Conservation (phyloP, 2,329 filamentous ascomycete genomes). For the Botrytis galanthina region DNA sequence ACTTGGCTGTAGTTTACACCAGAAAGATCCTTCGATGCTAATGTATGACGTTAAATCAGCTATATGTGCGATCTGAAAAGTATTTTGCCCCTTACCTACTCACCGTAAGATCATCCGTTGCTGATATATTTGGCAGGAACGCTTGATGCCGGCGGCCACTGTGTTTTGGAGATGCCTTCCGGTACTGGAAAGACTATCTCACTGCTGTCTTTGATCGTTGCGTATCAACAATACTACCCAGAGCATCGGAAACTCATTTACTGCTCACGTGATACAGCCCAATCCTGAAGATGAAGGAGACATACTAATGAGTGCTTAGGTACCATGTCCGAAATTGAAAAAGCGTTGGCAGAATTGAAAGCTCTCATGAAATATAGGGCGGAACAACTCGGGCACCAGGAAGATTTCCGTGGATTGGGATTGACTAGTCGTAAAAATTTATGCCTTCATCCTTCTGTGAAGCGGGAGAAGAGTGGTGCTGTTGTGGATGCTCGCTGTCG, state of each 20-base stretch:
- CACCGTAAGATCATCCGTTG: constrained; percentile 10
- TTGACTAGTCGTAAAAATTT: constrained; percentile 96
- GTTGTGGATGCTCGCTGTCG: constrained; percentile 95
- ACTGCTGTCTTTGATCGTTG: constrained; percentile 88
- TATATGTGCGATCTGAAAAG: constrained; percentile 85
- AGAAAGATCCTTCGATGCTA: constrained; percentile 16
- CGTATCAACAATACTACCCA: constrained; percentile 91
- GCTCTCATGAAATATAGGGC: constrained; percentile 92
- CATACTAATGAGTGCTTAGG: constrained; percentile 41
- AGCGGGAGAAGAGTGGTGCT: constrained; percentile 89
- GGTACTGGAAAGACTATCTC: constrained; percentile 98
- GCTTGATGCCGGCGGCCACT: constrained; percentile 90
- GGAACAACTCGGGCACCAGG: constrained; percentile 81
- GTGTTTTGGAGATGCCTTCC: constrained; percentile 97
- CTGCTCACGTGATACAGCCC: constrained; percentile 68
- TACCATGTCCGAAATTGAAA: constrained; percentile 99
- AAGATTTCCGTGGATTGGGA: constrained; percentile 90
- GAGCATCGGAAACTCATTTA: constrained; percentile 97
- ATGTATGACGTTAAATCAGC: constrained; percentile 39
- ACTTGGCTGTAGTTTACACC: too few relatives aligned
- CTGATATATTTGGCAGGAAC: constrained; percentile 51
- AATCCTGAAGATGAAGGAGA: not conserved
- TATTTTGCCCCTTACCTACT: constrained; percentile 28
- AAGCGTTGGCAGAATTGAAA: constrained; percentile 88
- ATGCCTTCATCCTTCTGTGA: constrained; percentile 93